Conservation (phyloP, 2,329 filamentous ascomycete genomes). For the Penicillium fuscoglaucum region DNA sequence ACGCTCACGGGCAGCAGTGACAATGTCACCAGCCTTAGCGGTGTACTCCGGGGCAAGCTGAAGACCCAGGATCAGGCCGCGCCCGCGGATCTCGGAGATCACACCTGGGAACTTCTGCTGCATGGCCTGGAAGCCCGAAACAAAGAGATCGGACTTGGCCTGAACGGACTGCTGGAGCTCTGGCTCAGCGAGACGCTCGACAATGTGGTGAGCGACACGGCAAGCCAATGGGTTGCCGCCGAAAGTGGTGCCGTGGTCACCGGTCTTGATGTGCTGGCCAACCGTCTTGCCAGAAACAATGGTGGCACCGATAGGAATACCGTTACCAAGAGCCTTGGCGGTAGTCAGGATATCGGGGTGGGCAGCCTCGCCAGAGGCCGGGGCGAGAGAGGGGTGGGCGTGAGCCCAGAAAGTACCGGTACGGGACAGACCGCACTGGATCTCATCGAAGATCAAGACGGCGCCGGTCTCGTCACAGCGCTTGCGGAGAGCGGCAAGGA, state of each 20-base stretch:
- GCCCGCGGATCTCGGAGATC: constrained; percentile 76
- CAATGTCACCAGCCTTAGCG: constrained; percentile 55
- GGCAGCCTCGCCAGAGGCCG: constrained; percentile 57
- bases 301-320: constrained; percentile 89
- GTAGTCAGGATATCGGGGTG: constrained; percentile 94
- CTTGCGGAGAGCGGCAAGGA: constrained; percentile 77
- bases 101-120: constrained; percentile 66
- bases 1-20: constrained; percentile 83
- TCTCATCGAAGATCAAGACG: constrained; percentile 92
- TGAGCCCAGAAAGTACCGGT: constrained; percentile 94
- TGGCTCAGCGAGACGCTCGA: constrained; percentile 71
- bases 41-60: constrained; percentile 72
- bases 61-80: constrained; percentile 80
- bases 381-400: constrained; percentile 60
- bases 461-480: constrained; percentile 85
- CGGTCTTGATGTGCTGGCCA: constrained; percentile 66
- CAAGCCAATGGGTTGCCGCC: constrained; percentile 87
- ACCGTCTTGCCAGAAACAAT: constrained; percentile 64
- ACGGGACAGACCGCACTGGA: constrained; percentile 87
- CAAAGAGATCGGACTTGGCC: constrained; percentile 64
- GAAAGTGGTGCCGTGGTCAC: constrained; percentile 93
- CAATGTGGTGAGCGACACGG: constrained; percentile 81
- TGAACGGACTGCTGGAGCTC: constrained; percentile 69
- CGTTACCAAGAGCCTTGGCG: constrained; percentile 94
- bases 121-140: constrained; percentile 58